These are phyloP conservation scores for Aspergillus brunneoviolaceus DNA, from an alignment of 2,329 filamentous ascomycete species.

Conservation along the genomic window DNA sequence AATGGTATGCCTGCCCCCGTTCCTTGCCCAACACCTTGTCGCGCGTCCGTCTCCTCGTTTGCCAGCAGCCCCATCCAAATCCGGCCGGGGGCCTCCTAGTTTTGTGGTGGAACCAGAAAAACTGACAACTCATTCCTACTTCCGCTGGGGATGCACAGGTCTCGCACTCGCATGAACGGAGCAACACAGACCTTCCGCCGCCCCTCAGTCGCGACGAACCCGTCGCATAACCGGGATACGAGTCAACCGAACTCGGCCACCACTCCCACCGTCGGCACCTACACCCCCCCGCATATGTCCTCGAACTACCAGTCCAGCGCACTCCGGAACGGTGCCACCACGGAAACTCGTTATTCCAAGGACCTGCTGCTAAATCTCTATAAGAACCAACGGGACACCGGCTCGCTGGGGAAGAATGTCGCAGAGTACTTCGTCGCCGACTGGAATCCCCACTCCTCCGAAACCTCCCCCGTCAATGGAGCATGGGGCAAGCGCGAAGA, in stretches of 20 bases:
- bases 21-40: slow-evolving; percentile 6
- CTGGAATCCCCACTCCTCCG: slow-evolving; percentile 68
- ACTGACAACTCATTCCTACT: slow-evolving; percentile 3
- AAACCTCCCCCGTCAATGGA: slow-evolving; percentile 61
- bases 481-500: slow-evolving; percentile 79
- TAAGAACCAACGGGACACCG: slow-evolving; percentile 56
- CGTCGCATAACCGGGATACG: slow-evolving; percentile 47
- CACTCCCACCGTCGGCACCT: slow-evolving; percentile 48
- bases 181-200: slow-evolving; percentile 67
- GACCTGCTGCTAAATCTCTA: slow-evolving; percentile 77
- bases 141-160: slow-evolving; percentile 43
- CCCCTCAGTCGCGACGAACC: slow-evolving; percentile 59
- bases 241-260: slow-evolving; percentile 42
- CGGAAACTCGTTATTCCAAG: slow-evolving; percentile 68
- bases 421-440: slow-evolving; percentile 68
- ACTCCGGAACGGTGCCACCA: slow-evolving; percentile 55
- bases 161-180: slow-evolving; percentile 62
- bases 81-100: neutral
- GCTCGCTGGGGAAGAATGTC: slow-evolving; percentile 59
- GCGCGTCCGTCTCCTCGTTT: neutral
- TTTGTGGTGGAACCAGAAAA: slow-evolving; percentile 3
- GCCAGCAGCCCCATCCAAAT: neutral
- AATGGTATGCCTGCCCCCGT: slow-evolving; percentile 61
- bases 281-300: slow-evolving; percentile 62
- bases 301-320: slow-evolving; percentile 47